Base-by-base conservation (phyloP, 83 land plant genomes). In the Isoetes engelmannii region DNA sequence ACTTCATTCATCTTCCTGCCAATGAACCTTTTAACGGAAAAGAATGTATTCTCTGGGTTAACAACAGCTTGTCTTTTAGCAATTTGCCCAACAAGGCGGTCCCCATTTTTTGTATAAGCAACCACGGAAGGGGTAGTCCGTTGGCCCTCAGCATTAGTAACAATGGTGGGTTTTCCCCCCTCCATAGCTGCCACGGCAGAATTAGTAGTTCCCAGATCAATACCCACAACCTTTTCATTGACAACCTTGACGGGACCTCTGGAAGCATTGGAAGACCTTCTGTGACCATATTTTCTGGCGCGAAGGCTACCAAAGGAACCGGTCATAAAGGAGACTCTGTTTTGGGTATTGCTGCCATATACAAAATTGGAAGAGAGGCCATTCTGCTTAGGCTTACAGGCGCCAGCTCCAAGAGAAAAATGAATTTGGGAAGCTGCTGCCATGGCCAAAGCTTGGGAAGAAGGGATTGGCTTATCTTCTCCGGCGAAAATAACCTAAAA, bases 111-210 rank as follows among this genome's bases (percentile, higher is more conserved):
- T 12, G 79, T 77, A 62, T 65, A 77, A 45, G 79, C 79, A 46
- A 77, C 76, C 37, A 75, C 79, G 5, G 79, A 77, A n/a, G 79
- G 79, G 15, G 70, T 77, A 44, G 76, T 77, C 47, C 79, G 49
- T 63, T 77, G 79, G 5, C 79, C 77, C 69, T 77, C 79, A 51
- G 79, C 15, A 28, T 72, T 77, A 6, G 79, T 72, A 43, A 77
- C 44, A 10, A 77, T 77, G 17, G 79, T 77, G 17, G 77, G 79
- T 65, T 77, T 57, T 5, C 79, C 79, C 41, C 75, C 79, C 60
- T 77, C 79, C 76, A 77, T 77, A 28, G 79, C 70, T 13, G 79
- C 79, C 54, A 77, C 69, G 17, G 79, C 79, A 4, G 79, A 77
- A 48, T 77, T 77, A 17, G 79, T 77, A 42, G 79, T 77, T 4